Conservation (phyloP, 805 yeast species). For the Komagataella pastoris region DNA sequence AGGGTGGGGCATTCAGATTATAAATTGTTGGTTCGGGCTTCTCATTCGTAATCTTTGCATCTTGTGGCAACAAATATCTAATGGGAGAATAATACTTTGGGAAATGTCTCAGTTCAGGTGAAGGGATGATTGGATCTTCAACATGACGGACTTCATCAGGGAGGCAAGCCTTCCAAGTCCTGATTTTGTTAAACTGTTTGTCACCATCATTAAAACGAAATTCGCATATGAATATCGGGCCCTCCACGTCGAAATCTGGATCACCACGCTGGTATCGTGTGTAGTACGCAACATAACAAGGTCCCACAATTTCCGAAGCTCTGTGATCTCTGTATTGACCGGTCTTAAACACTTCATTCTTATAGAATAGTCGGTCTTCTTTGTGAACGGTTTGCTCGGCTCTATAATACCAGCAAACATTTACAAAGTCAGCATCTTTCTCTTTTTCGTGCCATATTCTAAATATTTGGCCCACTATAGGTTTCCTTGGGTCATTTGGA, state of each 20-base stretch:
- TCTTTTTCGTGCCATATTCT: slow-evolving; percentile 79
- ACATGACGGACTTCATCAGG: slow-evolving; percentile 90
- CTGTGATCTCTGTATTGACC: slow-evolving; percentile 94
- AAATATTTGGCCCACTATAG: slow-evolving; percentile 89
- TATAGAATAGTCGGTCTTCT: slow-evolving; percentile 77
- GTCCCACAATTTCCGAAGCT: slow-evolving; percentile 79
- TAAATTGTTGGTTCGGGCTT: slow-evolving; percentile 77
- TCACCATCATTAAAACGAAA: slow-evolving; percentile 86
- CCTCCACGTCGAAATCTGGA: slow-evolving; percentile 67
- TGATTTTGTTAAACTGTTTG: slow-evolving; percentile 81
- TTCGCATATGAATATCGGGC: slow-evolving; percentile 88
- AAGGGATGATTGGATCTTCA: slow-evolving; percentile 70
- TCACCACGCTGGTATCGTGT: slow-evolving; percentile 93
- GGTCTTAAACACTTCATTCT: slow-evolving; percentile 90
- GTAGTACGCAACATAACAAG: slow-evolving; percentile 89
- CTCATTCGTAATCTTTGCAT: slow-evolving; percentile 60
- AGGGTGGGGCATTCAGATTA: slow-evolving; percentile 83
- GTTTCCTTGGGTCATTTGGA: slow-evolving; percentile 79
- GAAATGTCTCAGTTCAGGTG: slow-evolving; percentile 48
- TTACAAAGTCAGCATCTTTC: slow-evolving; percentile 71
- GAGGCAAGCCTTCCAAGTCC: slow-evolving; percentile 97
- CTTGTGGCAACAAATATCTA: slow-evolving; percentile 59
- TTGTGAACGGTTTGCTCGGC: slow-evolving; percentile 97
- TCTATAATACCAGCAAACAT: slow-evolving; percentile 95
- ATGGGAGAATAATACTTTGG: slow-evolving; percentile 79